phyloP scores from a whole-genome alignment of 1,284 basidiomycete species.

The Neolentinus lepideus region DNA sequence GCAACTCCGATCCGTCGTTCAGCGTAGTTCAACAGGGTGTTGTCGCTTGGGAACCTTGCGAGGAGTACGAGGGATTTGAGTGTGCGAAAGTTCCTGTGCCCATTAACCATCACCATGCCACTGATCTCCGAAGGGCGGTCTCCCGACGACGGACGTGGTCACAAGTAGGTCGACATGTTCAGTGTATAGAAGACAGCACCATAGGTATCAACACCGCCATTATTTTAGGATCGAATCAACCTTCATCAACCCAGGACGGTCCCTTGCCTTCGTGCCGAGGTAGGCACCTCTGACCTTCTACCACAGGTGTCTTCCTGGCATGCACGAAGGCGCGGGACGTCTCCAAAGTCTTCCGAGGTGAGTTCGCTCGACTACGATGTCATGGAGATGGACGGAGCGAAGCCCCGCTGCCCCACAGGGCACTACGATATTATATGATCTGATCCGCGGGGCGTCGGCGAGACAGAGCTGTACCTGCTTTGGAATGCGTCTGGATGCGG shows the following conservation, averaged over 20 bases:
- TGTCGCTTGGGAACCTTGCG: conserved; percentile 2
- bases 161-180: not conserved
- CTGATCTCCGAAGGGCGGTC: not conserved
- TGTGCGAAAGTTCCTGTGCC: conserved; percentile 2
- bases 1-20: too few species aligned
- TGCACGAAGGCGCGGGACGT: not conserved
- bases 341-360: not conserved
- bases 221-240: not conserved
- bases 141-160: not conserved
- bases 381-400: not conserved
- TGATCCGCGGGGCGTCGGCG: not conserved
- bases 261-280: not conserved
- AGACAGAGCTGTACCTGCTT: conserved; percentile 1
- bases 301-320: not conserved
- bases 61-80: not conserved
- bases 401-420: not conserved
- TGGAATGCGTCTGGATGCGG: not conserved
- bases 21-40: too few species aligned
- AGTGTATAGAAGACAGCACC: not conserved
- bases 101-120: conserved; percentile 1
- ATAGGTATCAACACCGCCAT: not conserved
- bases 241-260: not conserved
- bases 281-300: not conserved
- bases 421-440: not conserved
- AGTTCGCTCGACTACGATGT: not conserved